Base-by-base conservation (phyloP, 176 grass and related monocot species). In the Eleusine coracana region DNA sequence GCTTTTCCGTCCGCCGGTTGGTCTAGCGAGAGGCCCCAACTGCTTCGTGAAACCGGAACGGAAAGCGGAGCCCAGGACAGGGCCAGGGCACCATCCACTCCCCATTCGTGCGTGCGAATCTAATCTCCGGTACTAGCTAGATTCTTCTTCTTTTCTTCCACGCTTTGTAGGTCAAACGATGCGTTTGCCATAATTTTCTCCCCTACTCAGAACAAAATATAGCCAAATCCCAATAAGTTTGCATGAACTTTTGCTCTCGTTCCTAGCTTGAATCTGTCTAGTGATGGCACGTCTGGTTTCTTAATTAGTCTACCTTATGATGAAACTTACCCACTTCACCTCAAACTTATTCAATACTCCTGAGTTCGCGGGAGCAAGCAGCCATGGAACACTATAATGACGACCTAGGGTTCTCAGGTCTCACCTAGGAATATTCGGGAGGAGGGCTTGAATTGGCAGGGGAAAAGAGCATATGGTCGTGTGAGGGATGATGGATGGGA, bases 31-130 rank as follows among this genome's bases (percentile, higher is more conserved):
- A 69, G 54, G 12, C 71, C 55, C 77, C 56, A 82, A 28, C 71
- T 28, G 59, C 86, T 73, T 25, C 38, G 7, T 34, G 38, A 70
- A 27, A 61, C 58, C 58, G n/a, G 58, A 61, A 27, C 58, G 52
- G 80, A 25, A 18, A 56, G 20, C 25, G 40, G 44, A 64, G 50
- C 77, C 70, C 78, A 81, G 70, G 87, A 85, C 63, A 65, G 65
- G 54, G 77, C 45, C 82, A 76, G 20, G 38, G 21, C 36, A 74
- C 69, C 75, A 56, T 74, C 75, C 60, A 67, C 23, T 62, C 59
- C 23, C 18, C 49, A 7, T 60, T 21, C 21, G 56, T 56, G 21
- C 16, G 7, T 79, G 68, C 45, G 68, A 56, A 45, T 80, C 76
- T 21, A 23, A 58, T 27, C 36, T 29, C 28, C 28, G 50, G 45